Evolutionary conservation across 1,139 yeast species (phyloP).

Genomic region (Lodderomyces elongisporus): DNA sequence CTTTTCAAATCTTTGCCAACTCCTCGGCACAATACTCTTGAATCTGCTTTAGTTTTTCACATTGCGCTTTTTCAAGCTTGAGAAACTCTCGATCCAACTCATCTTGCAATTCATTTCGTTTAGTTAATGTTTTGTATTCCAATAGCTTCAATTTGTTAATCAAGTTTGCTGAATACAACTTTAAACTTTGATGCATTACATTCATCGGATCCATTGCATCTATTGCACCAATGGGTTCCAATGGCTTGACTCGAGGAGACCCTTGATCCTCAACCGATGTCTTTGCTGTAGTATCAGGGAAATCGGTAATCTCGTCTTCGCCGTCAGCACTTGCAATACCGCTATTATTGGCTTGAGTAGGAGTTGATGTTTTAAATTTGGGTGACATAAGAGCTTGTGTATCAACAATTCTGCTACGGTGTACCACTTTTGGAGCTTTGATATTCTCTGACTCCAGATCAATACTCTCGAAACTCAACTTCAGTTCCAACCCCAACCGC

Average conservation of each 20-base stretch:
- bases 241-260: not conserved
- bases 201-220: too few relatives aligned
- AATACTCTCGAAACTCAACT: too few relatives aligned
- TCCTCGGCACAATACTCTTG: slow-evolving; percentile 9
- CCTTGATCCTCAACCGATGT: too few relatives aligned
- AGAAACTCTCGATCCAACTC: slow-evolving; percentile 14
- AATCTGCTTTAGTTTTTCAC: slow-evolving; percentile 8
- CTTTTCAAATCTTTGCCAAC: slow-evolving; percentile 11
- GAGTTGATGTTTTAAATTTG: slow-evolving; percentile 4
- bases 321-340: too few relatives aligned
- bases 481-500: too few relatives aligned
- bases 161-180: slow-evolving; percentile 10
- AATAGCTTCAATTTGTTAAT: slow-evolving; percentile 13
- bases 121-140: slow-evolving; percentile 12
- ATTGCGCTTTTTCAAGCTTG: slow-evolving; percentile 8
- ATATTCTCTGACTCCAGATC: too few relatives aligned
- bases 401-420: too few relatives aligned
- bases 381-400: too few relatives aligned
- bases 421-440: too few relatives aligned
- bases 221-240: slow-evolving; percentile 1
- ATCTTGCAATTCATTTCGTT: slow-evolving; percentile 12
- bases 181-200: slow-evolving; percentile 11
- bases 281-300: slow-evolving; percentile 4
- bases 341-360: too few relatives aligned
- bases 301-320: slow-evolving; percentile 4